Conservation (phyloP, 495 filamentous ascomycete species). For the Lasiosphaeris hirsuta region DNA sequence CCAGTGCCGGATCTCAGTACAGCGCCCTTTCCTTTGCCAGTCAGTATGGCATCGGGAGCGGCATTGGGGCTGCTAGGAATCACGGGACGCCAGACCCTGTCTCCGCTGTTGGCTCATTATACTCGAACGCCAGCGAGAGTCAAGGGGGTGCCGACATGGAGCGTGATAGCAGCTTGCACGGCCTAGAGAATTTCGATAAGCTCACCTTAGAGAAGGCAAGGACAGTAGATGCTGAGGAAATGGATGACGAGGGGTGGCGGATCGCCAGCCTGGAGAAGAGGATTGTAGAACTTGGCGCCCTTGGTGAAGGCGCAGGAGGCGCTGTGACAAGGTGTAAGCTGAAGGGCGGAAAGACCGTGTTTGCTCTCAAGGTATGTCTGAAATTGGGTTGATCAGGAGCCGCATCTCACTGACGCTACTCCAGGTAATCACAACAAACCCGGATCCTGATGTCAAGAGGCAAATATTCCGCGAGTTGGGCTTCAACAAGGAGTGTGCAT, state of each 20-base stretch:
- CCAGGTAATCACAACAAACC: constrained; percentile 96
- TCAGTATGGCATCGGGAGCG: constrained; percentile 54
- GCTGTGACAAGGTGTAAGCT: constrained; percentile 89
- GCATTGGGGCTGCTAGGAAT: constrained; percentile 29
- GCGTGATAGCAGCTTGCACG: constrained; percentile 65
- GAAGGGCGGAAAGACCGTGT: constrained; percentile 87
- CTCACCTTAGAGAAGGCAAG: constrained; percentile 74
- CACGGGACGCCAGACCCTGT: constrained; percentile 76
- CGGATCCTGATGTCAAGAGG: constrained; percentile 94
- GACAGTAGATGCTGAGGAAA: constrained; percentile 82
- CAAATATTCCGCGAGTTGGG: constrained; percentile 93
- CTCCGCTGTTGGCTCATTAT: constrained; percentile 79
- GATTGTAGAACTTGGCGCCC: constrained; percentile 81
- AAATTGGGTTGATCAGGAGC: not conserved
- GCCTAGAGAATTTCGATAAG: constrained; percentile 68
- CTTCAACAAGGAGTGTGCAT: constrained; percentile 96
- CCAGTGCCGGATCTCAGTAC: constrained; percentile 77
- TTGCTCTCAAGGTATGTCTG: constrained; percentile 83
- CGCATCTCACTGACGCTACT: constrained; percentile 23
- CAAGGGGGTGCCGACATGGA: constrained; percentile 60
- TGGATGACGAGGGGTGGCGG: constrained; percentile 93
- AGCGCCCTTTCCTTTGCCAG: constrained; percentile 73
- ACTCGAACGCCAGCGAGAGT: constrained; percentile 69
- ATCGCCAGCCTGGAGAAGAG: constrained; percentile 84
- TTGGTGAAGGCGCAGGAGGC: constrained; percentile 94